Evolutionary conservation across 2,329 filamentous ascomycete species (phyloP).

Genomic region (Cytospora paraplurivora): DNA sequence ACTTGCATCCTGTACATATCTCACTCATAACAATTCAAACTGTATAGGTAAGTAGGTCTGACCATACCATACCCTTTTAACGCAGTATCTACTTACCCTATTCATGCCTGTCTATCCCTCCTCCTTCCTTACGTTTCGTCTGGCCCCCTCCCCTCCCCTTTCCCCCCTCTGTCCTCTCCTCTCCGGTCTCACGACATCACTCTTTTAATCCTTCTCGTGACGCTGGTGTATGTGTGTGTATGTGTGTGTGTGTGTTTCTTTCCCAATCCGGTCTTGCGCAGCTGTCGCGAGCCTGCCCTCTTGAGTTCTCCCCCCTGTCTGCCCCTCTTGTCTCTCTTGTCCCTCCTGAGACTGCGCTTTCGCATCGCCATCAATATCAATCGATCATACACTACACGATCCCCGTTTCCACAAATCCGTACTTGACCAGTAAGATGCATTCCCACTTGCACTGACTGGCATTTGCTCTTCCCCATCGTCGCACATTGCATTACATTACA

Average conservation of each 20-base stretch:
- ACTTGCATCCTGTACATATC: constrained; percentile 10
- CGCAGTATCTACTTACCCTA: not conserved
- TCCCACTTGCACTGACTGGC: constrained; percentile 19
- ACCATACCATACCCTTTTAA: not conserved
- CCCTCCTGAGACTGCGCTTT: constrained; percentile 22
- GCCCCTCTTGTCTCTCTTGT: constrained; percentile 5
- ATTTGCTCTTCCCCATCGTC: constrained; percentile 25
- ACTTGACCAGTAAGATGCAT: constrained; percentile 25
- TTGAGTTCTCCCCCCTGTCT: not conserved
- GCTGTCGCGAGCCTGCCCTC: constrained; percentile 15
- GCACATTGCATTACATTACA: constrained; percentile 27
- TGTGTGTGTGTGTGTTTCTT: constrained; percentile 16
- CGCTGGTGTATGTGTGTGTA: constrained; percentile 12
- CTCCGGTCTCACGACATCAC: constrained; percentile 21
- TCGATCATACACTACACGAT: constrained; percentile 4
- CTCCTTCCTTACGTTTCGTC: not conserved
- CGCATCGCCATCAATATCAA: constrained; percentile 11
- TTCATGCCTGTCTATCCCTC: constrained; percentile 1
- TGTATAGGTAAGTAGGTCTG: not conserved
- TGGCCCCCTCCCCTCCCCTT: not conserved
- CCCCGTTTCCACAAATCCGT: constrained; percentile 11
- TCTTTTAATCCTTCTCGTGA: constrained; percentile 18
- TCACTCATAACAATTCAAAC: constrained; percentile 5
- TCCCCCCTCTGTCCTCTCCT: constrained; percentile 6
- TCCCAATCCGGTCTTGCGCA: constrained; percentile 11